phyloP scores from a whole-genome alignment of 2,329 filamentous ascomycete genomes.

The Pyrenophora tritici-repentis region DNA sequence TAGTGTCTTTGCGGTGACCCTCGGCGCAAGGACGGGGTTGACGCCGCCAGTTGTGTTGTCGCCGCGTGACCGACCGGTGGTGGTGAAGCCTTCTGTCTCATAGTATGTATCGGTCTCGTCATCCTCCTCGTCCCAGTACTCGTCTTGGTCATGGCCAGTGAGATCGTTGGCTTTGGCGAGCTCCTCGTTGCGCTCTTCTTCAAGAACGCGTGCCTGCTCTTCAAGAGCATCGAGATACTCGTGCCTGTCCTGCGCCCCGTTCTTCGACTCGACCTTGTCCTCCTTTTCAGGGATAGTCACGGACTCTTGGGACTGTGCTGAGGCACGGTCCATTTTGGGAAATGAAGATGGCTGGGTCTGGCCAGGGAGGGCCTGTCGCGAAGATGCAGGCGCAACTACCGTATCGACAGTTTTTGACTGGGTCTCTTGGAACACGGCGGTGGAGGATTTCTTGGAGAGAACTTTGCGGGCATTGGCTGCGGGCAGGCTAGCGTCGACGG shows the following conservation, averaged over 20 bases:
- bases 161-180: conserved; percentile 33
- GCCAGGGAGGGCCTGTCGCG: conserved; percentile 29
- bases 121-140: conserved; percentile 74
- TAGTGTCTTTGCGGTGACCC: conserved; percentile 68
- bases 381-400: conserved; percentile 21
- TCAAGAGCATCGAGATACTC: conserved; percentile 48
- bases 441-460: conserved; percentile 56
- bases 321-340: conserved; percentile 29
- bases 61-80: conserved; percentile 73
- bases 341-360: conserved; percentile 31
- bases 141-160: conserved; percentile 61
- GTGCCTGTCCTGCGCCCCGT: conserved; percentile 35
- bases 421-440: conserved; percentile 60
- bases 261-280: conserved; percentile 16
- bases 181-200: conserved; percentile 46
- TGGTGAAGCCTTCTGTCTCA: conserved; percentile 72
- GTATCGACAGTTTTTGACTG: conserved; percentile 25
- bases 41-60: conserved; percentile 72
- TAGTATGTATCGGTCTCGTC: conserved; percentile 79
- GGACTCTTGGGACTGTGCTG: conserved; percentile 21
- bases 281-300: conserved; percentile 23
- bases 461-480: conserved; percentile 53
- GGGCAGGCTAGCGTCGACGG: conserved; percentile 34
- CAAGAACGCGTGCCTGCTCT: conserved; percentile 42
- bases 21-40: conserved; percentile 72